Evolutionary conservation across 2,329 filamentous ascomycete species (phyloP).

Genomic region (Aspergillus carbonarius): DNA sequence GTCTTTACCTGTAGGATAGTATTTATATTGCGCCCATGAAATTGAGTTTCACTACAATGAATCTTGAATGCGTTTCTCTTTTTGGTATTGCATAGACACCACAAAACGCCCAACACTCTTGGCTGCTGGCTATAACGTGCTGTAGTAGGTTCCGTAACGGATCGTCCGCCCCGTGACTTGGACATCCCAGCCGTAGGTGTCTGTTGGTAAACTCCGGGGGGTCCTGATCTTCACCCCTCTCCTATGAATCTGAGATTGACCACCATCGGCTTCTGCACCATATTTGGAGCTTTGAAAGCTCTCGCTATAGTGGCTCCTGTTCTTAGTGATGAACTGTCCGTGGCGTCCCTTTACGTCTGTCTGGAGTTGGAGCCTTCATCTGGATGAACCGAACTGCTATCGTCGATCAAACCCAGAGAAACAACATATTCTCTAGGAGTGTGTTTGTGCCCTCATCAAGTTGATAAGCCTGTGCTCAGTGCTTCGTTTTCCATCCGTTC

Average conservation of each 20-base stretch:
- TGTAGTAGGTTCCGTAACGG: neutral
- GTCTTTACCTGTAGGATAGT: no score
- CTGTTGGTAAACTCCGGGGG: neutral
- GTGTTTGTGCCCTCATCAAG: neutral
- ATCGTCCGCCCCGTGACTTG: constrained; percentile 1
- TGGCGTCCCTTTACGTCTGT: constrained; percentile 9
- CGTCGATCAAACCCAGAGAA: constrained; percentile 2
- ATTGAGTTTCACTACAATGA: no score
- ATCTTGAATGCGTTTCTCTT: no score
- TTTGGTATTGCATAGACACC: no score
- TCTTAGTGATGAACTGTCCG: constrained; percentile 15
- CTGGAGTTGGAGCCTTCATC: constrained; percentile 7
- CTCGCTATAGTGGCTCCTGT: neutral
- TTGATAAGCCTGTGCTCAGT: neutral
- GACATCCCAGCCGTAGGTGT: neutral
- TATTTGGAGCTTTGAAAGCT: neutral
- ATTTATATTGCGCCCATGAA: no score
- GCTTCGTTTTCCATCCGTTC: neutral
- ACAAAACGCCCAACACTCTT: no score
- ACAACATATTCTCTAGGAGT: neutral
- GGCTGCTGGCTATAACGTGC: no score
- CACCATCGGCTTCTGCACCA: neutral
- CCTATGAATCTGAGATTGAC: neutral
- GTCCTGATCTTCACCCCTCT: neutral
- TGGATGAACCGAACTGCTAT: constrained; percentile 13